Base-by-base conservation (phyloP, 495 filamentous ascomycete genomes). In the Lindgomyces ingoldianus region DNA sequence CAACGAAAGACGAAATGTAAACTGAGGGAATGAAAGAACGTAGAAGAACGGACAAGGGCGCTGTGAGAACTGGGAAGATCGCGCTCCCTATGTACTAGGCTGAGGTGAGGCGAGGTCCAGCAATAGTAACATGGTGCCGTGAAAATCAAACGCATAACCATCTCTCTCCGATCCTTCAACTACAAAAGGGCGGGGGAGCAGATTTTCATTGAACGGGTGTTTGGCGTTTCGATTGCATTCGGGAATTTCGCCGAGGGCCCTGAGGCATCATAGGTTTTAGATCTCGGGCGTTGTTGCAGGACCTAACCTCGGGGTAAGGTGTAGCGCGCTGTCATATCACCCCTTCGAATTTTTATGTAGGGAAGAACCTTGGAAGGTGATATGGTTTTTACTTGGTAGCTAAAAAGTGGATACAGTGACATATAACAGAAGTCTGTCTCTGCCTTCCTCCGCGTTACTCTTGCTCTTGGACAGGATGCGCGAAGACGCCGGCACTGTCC, bases 1-100 rank as follows among this genome's bases (percentile, higher is more conserved):
- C 51, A 63, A 63, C 60, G 60, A 63, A 63, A n/a, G 60, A 62
- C 25, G 18, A 39, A 56, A 24, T n/a, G n/a, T n/a, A n/a, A n/a
- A n/a, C n/a, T 51, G 18, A 62, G 22, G 36, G 45, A 44, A 26
- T 18, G 27, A 53, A 29, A 53, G 9, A 30, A 2, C 21, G 10
- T 12, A 45, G 16, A 21, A 45, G 41, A 44, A 19, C 30, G 46
- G 6, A 48, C n/a, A 50, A 51, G 12, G 24, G 29, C 2, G 24
- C 14, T 52, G 26, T n/a, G 51, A 30, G 9, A 29, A 27, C 49
- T 48, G n/a, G n/a, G 19, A 49, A 14, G 19, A 24, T 12, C 41
- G 10, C 12, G 24, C 45, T 39, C 14, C 18, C n/a, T 3, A 18
- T 51, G 29, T 27, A 51, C 25, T 12, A 4, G n/a, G 16, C 25